Percentiles rank a stretch among this genome's conserved stretches.
phyloP scores from a whole-genome alignment of 768 basidiomycete species.

The Phanerochaete sordida region DNA sequence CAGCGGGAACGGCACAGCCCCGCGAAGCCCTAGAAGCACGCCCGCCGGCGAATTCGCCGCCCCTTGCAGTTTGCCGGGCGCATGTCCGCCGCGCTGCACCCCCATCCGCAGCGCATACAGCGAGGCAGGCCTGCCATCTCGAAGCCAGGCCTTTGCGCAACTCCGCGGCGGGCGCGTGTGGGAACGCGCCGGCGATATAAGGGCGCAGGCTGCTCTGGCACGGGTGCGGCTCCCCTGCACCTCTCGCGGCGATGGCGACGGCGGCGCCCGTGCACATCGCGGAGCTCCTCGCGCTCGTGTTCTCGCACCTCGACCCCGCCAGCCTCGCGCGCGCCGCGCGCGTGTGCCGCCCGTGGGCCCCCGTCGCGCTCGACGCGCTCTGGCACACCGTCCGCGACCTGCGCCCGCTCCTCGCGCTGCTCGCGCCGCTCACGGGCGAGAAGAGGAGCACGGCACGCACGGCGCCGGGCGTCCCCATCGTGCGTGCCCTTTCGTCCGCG shows the following conservation, averaged over 20 bases:
- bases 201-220: no score
- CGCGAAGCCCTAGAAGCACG: no score
- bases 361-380: constrained; percentile 51
- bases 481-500: background rate
- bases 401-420: constrained; percentile 41
- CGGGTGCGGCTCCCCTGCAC: no score
- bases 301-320: constrained; percentile 21
- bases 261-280: constrained; percentile 11
- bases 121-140: background rate
- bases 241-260: background rate
- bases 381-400: constrained; percentile 55
- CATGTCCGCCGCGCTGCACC: background rate
- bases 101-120: background rate
- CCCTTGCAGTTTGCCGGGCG: background rate
- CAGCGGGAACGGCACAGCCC: no score
- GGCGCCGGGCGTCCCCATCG: background rate
- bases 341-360: constrained; percentile 58
- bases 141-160: background rate
- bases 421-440: constrained; percentile 41
- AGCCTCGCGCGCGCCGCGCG: constrained; percentile 31
- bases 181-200: no score
- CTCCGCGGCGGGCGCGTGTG: background rate
- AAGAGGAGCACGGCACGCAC: background rate
- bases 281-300: constrained; percentile 22
- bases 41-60: background rate